Evolutionary conservation across 2,329 filamentous ascomycete species (phyloP).

Genomic region (Penicillium paneum): DNA sequence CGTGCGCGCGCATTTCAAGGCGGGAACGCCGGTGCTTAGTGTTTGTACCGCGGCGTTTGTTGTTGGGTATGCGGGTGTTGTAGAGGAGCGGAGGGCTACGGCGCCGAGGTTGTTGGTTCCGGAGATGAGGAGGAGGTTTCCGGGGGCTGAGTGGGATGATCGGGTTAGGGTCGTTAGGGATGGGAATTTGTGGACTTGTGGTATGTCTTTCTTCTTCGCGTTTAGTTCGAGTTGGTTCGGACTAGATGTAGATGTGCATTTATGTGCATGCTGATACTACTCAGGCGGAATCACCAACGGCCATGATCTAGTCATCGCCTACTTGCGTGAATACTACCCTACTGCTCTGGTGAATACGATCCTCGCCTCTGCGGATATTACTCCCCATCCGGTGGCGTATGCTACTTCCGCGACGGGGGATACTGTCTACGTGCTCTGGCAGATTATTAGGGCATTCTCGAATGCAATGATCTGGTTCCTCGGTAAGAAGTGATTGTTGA

Average conservation of each 20-base stretch:
- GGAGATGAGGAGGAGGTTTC: slow-evolving; percentile 23
- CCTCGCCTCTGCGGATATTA: slow-evolving; percentile 35
- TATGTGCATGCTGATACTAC: neutral
- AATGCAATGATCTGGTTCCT: slow-evolving; percentile 7
- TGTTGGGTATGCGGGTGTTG: slow-evolving; percentile 25
- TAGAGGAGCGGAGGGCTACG: slow-evolving; percentile 17
- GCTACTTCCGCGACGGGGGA: slow-evolving; percentile 9
- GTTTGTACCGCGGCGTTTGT: slow-evolving; percentile 28
- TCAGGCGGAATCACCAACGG: slow-evolving; percentile 29
- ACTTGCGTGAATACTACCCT: slow-evolving; percentile 21
- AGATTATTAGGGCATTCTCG: slow-evolving; percentile 17
- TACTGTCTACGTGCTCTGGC: slow-evolving; percentile 16
- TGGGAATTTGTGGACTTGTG: slow-evolving; percentile 27
- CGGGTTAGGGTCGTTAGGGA: slow-evolving; percentile 18
- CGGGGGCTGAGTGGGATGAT: slow-evolving; percentile 24
- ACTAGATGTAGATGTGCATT: too few species aligned
- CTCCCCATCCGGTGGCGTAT: slow-evolving; percentile 27
- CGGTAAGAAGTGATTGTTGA: neutral
- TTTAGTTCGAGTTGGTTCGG: neutral
- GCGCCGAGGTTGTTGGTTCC: slow-evolving; percentile 25
- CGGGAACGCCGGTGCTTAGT: slow-evolving; percentile 24
- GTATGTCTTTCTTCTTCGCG: slow-evolving; percentile 2
- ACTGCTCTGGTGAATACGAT: slow-evolving; percentile 32
- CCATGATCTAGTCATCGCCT: slow-evolving; percentile 24
- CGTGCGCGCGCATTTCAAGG: slow-evolving; percentile 32